Conservation (phyloP, 257 asterid species). For the Cordia subcordata region DNA sequence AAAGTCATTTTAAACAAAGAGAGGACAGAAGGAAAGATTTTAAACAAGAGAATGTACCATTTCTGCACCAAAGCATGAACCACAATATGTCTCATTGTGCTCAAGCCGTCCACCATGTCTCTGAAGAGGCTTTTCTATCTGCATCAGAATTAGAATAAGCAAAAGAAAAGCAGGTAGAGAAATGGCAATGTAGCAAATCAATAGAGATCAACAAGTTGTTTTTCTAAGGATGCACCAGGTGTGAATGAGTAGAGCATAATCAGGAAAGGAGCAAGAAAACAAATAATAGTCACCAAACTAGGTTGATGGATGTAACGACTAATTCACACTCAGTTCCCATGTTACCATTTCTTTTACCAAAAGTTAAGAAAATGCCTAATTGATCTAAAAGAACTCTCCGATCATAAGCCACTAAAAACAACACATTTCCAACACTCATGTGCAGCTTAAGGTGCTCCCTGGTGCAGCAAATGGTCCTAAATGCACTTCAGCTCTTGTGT, state of each 20-base stretch:
- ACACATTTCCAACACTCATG: too few relatives aligned
- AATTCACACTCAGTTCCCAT: too few relatives aligned
- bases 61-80: slow-evolving; percentile 98
- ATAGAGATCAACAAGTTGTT: neutral
- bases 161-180: slow-evolving; percentile 7
- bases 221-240: neutral
- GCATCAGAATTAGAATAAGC: slow-evolving; percentile 23
- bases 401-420: too few relatives aligned
- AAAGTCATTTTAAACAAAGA: slow-evolving; percentile 4
- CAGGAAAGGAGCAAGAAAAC: neutral
- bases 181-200: slow-evolving; percentile 3
- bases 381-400: too few relatives aligned
- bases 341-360: too few relatives aligned
- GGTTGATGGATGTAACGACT: too few relatives aligned
- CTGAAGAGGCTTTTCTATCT: slow-evolving; percentile 97
- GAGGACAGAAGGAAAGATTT: slow-evolving; percentile 6
- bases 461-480: too few relatives aligned
- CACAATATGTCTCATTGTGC: slow-evolving; percentile 90
- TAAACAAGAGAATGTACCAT: slow-evolving; percentile 42
- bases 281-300: too few relatives aligned
- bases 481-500: neutral
- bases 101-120: slow-evolving; percentile 97
- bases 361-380: too few relatives aligned
- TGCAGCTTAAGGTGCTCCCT: too few relatives aligned
- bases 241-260: too few relatives aligned